Evolutionary conservation across 768 basidiomycete genomes (phyloP).

Genomic region (Phanerodontia chrysosporium): DNA sequence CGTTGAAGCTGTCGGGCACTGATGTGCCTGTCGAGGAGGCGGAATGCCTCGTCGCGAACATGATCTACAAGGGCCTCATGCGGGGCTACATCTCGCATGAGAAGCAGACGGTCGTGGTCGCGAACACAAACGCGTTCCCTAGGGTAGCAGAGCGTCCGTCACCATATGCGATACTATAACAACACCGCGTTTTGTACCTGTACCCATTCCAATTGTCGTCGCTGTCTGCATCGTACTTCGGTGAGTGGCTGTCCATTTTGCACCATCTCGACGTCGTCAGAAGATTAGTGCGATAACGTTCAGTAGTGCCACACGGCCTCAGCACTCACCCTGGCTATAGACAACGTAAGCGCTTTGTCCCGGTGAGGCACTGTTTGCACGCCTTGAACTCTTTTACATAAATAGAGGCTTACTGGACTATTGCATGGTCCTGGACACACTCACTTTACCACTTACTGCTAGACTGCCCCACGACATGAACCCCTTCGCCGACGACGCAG

Average conservation of each 20-base stretch:
- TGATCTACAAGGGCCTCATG: constrained; percentile 92
- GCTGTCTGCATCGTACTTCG: background rate
- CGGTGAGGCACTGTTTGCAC: too few relatives aligned
- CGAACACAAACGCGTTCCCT: constrained; percentile 78
- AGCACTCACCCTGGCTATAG: too few relatives aligned
- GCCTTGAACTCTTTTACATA: too few relatives aligned
- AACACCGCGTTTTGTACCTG: background rate
- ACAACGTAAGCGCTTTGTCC: too few relatives aligned
- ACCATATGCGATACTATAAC: constrained; percentile 37
- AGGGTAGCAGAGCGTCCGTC: constrained; percentile 56
- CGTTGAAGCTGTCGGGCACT: constrained; percentile 66
- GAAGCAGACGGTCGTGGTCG: constrained; percentile 89
- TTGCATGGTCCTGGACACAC: too few relatives aligned
- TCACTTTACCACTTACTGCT: too few relatives aligned
- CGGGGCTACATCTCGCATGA: constrained; percentile 96
- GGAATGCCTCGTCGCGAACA: constrained; percentile 90
- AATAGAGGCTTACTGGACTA: too few relatives aligned
- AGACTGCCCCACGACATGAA: background rate
- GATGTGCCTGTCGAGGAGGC: constrained; percentile 76
- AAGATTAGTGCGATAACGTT: too few relatives aligned
- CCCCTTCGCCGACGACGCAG: too few relatives aligned
- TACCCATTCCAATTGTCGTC: background rate
- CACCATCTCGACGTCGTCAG: too few relatives aligned
- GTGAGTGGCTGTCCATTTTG: background rate
- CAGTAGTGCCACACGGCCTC: too few relatives aligned